Base-by-base conservation (phyloP, 2,329 filamentous ascomycete species). In the Saccharata proteae region DNA sequence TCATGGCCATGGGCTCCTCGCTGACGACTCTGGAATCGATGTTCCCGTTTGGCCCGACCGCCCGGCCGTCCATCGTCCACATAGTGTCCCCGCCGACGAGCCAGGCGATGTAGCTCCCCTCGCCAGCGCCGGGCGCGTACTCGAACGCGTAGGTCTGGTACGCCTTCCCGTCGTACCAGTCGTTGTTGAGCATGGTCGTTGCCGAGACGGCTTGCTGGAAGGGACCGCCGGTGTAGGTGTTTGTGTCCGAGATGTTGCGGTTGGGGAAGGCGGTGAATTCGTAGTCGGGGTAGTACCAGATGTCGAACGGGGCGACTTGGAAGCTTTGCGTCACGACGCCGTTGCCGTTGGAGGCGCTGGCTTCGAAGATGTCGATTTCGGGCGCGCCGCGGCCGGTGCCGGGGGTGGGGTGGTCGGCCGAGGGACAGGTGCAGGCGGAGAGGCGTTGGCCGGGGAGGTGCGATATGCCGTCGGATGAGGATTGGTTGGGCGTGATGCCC, bases 131-230 rank as follows among this genome's bases (percentile, higher is more conserved):
- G 2, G 67, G 66, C 1, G 49, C 52, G 38, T 72, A 71, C 38
- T 72, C 67, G 34, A 67, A 71, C 2, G 64, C 61, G 45, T 66
- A 71, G 29, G 62, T 66, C 41, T 71, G 67, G 41, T 69, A 71
- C 17, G 54, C 46, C 12, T 59, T 55, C 4, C 63, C 62, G 34
- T 71, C 65, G 35, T 64, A 72, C 68, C 67, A 71, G 6, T 59
- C 40, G 37, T 63, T 65, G 44, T 71, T 71, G 9, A 72, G 51
- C 29, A 62, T 59, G 0, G 65, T 67, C 5, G 65, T 65, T 5
- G 58, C 65, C 12, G 62, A 67, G 11, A 72, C 55, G 20, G 67
- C 67, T 48, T 72, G 65, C 41, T 72, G 67, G 38, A 54, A 70
- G 3, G 64, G 64, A 1, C 67, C 67, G 11, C 68, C 68, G 15